Evolutionary conservation across 768 basidiomycete genomes (phyloP).

Genomic region (Baorangia bicolor): DNA sequence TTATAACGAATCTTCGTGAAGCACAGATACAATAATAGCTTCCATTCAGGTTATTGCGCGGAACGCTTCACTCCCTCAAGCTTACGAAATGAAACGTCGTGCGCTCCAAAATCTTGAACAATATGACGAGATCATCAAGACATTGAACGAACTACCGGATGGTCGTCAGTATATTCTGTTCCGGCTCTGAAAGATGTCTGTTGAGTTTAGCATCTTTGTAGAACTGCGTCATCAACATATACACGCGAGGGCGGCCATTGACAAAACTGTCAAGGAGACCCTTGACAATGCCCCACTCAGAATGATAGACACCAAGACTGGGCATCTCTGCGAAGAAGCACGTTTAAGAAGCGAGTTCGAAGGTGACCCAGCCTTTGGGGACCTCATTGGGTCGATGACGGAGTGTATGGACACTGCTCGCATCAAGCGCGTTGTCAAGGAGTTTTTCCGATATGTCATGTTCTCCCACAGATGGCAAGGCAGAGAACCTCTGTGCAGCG

Average conservation of each 20-base stretch:
- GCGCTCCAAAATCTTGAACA: conserved; percentile 3
- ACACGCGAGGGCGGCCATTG: background rate
- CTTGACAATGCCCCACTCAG: conserved; percentile 3
- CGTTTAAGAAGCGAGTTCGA: background rate
- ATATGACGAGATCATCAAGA: background rate
- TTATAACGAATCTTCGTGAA: background rate
- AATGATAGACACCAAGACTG: conserved; percentile 12
- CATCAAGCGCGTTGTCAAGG: conserved; percentile 2
- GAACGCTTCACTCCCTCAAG: background rate
- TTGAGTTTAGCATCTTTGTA: background rate
- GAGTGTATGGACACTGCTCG: background rate
- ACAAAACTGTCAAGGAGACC: background rate
- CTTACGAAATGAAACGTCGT: background rate
- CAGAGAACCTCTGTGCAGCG: conserved; percentile 2
- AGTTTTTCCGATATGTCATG: conserved; percentile 12
- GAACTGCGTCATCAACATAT: background rate
- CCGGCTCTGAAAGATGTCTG: background rate
- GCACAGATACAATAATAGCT: background rate
- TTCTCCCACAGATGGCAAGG: conserved; percentile 16
- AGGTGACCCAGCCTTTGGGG: background rate
- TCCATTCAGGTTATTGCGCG: background rate
- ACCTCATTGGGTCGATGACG: conserved; percentile 1
- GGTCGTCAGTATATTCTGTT: background rate
- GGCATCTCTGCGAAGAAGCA: background rate
- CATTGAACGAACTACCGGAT: background rate